phyloP scores from a whole-genome alignment of 495 filamentous ascomycete species.

The Hypoxylon fuscum region DNA sequence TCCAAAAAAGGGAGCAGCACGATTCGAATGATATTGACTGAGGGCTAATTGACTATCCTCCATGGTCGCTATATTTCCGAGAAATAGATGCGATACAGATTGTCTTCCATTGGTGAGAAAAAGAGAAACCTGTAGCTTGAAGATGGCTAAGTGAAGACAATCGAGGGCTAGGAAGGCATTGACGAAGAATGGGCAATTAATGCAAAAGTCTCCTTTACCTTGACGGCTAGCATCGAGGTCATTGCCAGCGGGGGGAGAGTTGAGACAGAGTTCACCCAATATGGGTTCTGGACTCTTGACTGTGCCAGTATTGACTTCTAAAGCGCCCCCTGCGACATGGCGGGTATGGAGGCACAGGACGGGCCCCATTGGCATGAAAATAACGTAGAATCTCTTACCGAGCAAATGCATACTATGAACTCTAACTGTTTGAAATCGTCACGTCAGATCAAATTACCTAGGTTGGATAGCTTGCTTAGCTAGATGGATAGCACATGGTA shows the following conservation, averaged over 20 bases:
- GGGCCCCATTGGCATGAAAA: background rate
- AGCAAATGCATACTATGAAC: background rate
- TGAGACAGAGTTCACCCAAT: background rate
- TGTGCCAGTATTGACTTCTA: background rate
- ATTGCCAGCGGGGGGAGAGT: background rate
- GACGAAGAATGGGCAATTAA: slow-evolving; percentile 4
- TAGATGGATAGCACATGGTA: too few relatives aligned
- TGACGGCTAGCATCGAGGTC: background rate
- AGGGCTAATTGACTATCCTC: slow-evolving; percentile 1
- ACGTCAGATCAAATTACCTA: too few relatives aligned
- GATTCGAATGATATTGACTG: background rate
- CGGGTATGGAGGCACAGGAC: background rate
- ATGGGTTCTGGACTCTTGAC: background rate
- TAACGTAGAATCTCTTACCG: background rate
- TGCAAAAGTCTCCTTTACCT: background rate
- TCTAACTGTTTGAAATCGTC: too few relatives aligned
- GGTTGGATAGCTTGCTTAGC: too few relatives aligned
- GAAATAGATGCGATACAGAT: background rate
- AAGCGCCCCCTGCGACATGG: background rate
- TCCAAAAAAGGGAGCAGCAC: background rate
- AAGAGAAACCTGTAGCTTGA: background rate
- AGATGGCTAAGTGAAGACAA: background rate
- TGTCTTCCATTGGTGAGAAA: background rate
- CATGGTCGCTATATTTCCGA: background rate
- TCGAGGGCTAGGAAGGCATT: background rate